These are phyloP conservation scores for Tricholoma sp. DNA, from an alignment of 768 basidiomycete genomes.

Conservation along the genomic window DNA sequence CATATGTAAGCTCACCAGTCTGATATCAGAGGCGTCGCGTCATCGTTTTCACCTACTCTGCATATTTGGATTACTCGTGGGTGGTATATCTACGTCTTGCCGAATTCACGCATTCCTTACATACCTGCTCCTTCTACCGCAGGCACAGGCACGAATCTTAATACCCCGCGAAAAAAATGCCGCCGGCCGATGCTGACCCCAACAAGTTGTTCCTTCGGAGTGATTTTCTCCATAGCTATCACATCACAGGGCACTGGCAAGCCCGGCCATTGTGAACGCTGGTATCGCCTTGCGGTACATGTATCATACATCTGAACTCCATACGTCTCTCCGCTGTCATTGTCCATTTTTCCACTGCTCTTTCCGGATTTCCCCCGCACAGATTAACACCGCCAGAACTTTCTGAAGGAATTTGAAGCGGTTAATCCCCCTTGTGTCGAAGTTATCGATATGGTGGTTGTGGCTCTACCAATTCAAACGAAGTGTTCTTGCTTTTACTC, in stretches of 20 bases:
- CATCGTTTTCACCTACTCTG: background rate
- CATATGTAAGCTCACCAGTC: background rate
- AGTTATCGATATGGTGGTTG: background rate
- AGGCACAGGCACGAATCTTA: background rate
- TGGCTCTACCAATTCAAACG: background rate
- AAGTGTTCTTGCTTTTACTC: background rate
- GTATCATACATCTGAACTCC: background rate
- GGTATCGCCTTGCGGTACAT: background rate
- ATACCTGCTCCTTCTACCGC: background rate
- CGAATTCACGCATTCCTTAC: background rate
- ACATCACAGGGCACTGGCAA: background rate
- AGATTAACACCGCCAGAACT: background rate
- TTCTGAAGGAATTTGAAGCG: background rate
- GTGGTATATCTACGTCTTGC: background rate
- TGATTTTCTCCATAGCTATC: too few relatives aligned
- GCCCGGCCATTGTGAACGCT: background rate
- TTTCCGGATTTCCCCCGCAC: background rate
- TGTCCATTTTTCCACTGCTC: background rate
- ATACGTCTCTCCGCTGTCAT: background rate
- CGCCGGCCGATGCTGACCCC: background rate
- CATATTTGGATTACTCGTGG: background rate
- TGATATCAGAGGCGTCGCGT: too few relatives aligned
- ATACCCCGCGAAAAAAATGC: background rate
- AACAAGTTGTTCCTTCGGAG: background rate
- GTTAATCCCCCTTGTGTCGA: background rate